Conservation (phyloP, 2,329 filamentous ascomycete genomes). For the Cryphonectria nitschkei region DNA sequence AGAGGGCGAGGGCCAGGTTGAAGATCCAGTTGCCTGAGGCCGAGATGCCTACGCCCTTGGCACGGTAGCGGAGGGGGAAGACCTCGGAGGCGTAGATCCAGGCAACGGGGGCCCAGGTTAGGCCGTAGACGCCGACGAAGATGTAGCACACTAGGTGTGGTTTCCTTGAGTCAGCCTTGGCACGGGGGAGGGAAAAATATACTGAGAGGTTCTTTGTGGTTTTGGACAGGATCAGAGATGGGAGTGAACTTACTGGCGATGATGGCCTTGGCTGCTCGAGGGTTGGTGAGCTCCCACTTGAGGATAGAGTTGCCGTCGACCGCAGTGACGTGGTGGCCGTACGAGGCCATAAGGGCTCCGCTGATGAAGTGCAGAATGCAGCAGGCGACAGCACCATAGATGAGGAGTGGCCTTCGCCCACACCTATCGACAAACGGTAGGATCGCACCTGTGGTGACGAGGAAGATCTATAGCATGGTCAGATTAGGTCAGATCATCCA, state of each 20-base stretch:
- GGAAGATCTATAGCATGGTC: slow-evolving; percentile 45
- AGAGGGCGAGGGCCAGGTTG: slow-evolving; percentile 54
- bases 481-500: neutral
- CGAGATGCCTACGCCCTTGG: slow-evolving; percentile 57
- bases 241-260: slow-evolving; percentile 48
- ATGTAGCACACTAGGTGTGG: slow-evolving; percentile 41
- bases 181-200: too few species aligned
- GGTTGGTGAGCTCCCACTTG: slow-evolving; percentile 49
- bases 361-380: slow-evolving; percentile 52
- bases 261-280: slow-evolving; percentile 49
- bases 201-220: neutral
- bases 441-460: slow-evolving; percentile 54
- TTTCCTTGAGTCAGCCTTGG: neutral
- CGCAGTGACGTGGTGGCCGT: slow-evolving; percentile 48
- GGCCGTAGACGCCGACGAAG: slow-evolving; percentile 44
- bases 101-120: slow-evolving; percentile 40
- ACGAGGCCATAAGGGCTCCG: slow-evolving; percentile 53
- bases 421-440: slow-evolving; percentile 54
- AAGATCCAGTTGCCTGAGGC: slow-evolving; percentile 57
- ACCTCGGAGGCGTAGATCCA: slow-evolving; percentile 42
- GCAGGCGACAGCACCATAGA: slow-evolving; percentile 50
- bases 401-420: slow-evolving; percentile 51
- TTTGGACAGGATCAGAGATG: neutral
- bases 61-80: slow-evolving; percentile 51
- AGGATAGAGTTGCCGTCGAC: slow-evolving; percentile 51